phyloP scores from a whole-genome alignment of 2,329 filamentous ascomycete species.

The Orbilia brochopaga region DNA sequence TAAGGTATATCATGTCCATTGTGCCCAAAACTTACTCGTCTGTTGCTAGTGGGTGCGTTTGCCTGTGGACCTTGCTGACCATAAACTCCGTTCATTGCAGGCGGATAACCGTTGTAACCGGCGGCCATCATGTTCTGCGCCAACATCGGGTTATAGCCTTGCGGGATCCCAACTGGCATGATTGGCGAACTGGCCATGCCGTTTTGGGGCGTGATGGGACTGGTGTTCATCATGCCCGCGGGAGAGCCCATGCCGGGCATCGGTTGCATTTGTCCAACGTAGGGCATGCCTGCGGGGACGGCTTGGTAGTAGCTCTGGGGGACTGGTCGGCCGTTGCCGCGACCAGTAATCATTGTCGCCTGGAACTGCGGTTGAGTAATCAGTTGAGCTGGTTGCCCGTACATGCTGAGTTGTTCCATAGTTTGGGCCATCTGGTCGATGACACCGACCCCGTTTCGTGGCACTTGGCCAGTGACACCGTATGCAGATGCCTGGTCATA shows the following conservation, averaged over 20 bases:
- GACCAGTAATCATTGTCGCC: conserved; percentile 44
- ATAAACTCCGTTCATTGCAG: conserved; percentile 54
- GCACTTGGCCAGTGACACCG: conserved; percentile 51
- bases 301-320: conserved; percentile 48
- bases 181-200: conserved; percentile 52
- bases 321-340: conserved; percentile 26
- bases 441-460: conserved; percentile 50
- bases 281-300: conserved; percentile 39
- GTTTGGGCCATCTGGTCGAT: conserved; percentile 53
- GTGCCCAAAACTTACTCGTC: conserved; percentile 37
- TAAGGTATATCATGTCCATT: background rate
- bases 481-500: conserved; percentile 52
- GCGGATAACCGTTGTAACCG: conserved; percentile 52
- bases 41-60: conserved; percentile 38
- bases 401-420: conserved; percentile 53
- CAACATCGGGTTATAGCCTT: conserved; percentile 54
- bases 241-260: conserved; percentile 42
- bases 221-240: conserved; percentile 51
- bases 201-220: conserved; percentile 52
- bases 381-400: conserved; percentile 37
- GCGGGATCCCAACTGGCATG: conserved; percentile 52
- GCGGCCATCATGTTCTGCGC: conserved; percentile 54
- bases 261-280: conserved; percentile 48
- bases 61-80: conserved; percentile 51
- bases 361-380: conserved; percentile 49